Conservation (phyloP, 176 grass and related monocot species). For the Tuctoria greenei region DNA sequence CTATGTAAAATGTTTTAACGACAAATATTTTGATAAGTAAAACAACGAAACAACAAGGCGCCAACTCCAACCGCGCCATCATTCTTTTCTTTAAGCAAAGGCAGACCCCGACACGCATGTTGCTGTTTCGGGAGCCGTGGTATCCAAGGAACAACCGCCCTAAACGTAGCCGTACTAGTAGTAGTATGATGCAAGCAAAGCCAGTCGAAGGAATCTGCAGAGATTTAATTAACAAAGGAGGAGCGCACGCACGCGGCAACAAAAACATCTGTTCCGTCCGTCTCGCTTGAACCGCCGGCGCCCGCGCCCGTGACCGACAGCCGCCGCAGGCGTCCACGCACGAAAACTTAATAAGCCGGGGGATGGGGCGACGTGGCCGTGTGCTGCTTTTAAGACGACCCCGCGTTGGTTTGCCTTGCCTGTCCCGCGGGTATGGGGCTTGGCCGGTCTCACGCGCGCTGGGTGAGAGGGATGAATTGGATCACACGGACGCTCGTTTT, state of each 20-base stretch:
- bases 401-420: too few species aligned
- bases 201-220: conserved; percentile 5
- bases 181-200: neutral
- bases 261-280: conserved; percentile 16
- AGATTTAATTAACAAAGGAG: neutral
- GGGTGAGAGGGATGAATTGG: neutral
- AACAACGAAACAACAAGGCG: neutral
- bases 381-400: conserved; percentile 29
- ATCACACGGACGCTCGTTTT: neutral
- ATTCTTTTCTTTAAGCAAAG: neutral
- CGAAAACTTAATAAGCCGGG: neutral
- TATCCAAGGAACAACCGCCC: neutral
- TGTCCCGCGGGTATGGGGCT: too few species aligned
- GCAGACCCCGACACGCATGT: neutral
- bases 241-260: neutral
- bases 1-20: too few species aligned
- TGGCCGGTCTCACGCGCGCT: neutral
- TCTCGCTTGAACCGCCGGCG: conserved; percentile 12
- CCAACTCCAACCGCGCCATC: neutral
- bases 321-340: conserved; percentile 3
- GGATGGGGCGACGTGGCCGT: neutral
- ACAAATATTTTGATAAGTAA: too few species aligned
- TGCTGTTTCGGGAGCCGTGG: conserved; percentile 6
- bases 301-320: conserved; percentile 39
- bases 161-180: neutral